Evolutionary conservation across 495 filamentous ascomycete genomes (phyloP), one percentile per base, ranked within the genome.

Genomic region (Poronia punctata): DNA sequence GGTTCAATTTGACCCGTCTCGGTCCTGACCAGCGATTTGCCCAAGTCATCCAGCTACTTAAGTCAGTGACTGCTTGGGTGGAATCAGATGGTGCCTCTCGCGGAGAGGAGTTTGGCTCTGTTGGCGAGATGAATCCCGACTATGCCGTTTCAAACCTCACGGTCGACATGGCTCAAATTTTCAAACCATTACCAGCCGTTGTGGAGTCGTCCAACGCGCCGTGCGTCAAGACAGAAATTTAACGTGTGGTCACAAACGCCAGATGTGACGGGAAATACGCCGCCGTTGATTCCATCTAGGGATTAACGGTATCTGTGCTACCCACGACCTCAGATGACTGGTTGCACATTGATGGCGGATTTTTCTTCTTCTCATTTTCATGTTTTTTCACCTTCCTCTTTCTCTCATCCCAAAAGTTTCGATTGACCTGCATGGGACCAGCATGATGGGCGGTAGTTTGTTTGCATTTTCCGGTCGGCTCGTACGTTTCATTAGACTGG

Each of bases 141-240:
- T 83, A 79, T 46, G 78, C 74, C 2, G 57, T 76, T 16, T 64
- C 66, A 37, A 70, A 81, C 51, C 57, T 82, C 50, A 79, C 75
- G 10, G 63, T 82, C 41, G 74, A 83, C 52, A 83, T 83, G 78
- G 76, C 78, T 40, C 66, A 76, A 38, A 66, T 83, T 10, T 84
- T 83, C 50, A 65, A 59, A 49, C 72, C 72, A 26, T 60, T 77
- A n/a, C 53, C 57, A 19, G 39, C 44, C 11, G 33, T 57, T 31
- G 48, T 50, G 32, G 57, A 54, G 34, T 61, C 58, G 35, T 48
- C 59, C 35, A 54, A 53, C 35, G 54, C 50, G 36, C 40, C 56
- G 11, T 38, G 53, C 34, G 54, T 57, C 54, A 49, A 57, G 47
- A 52, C 54, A 38, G 55, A 54, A 44, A 45, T 48, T 45, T 60